Conservation (phyloP, 352 stramenopile species). For the Plasmopara viticola region DNA sequence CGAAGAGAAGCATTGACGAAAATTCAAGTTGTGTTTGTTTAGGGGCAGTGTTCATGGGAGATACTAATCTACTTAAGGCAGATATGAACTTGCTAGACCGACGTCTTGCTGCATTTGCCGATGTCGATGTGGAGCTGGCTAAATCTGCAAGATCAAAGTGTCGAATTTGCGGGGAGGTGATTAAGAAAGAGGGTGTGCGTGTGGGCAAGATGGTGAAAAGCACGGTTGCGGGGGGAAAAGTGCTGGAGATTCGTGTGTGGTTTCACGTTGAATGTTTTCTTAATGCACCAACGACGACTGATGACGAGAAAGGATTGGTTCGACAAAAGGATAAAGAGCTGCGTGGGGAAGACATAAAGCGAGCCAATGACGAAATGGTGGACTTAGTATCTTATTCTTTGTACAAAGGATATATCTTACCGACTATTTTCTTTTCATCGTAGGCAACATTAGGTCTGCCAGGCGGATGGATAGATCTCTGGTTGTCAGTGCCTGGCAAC, state of each 20-base stretch:
- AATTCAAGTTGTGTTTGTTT: conserved; percentile 27
- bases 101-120: conserved; percentile 18
- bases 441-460: conserved; percentile 45
- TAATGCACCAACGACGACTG: conserved; percentile 10
- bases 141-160: conserved; percentile 53
- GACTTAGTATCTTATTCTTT: conserved; percentile 2
- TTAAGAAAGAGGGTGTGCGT: conserved; percentile 40
- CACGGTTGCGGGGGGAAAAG: conserved; percentile 32
- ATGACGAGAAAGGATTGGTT: conserved; percentile 41
- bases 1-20: conserved; percentile 2
- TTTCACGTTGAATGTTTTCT: conserved; percentile 57
- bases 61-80: conserved; percentile 55
- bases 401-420: background rate
- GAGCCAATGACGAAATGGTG: conserved; percentile 11
- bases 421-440: too few species aligned
- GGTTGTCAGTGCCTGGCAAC: conserved; percentile 54
- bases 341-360: conserved; percentile 1
- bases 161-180: conserved; percentile 34
- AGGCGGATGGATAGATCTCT: conserved; percentile 58
- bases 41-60: conserved; percentile 69
- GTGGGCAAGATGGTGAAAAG: conserved; percentile 53
- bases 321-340: conserved; percentile 8
- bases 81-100: conserved; percentile 61
- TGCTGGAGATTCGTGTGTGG: conserved; percentile 50
- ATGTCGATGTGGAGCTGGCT: conserved; percentile 50